Evolutionary conservation across 1,139 yeast genomes (phyloP), one percentile per base, ranked within the genome.

Genomic region (Arxiozyma slooffiae): DNA sequence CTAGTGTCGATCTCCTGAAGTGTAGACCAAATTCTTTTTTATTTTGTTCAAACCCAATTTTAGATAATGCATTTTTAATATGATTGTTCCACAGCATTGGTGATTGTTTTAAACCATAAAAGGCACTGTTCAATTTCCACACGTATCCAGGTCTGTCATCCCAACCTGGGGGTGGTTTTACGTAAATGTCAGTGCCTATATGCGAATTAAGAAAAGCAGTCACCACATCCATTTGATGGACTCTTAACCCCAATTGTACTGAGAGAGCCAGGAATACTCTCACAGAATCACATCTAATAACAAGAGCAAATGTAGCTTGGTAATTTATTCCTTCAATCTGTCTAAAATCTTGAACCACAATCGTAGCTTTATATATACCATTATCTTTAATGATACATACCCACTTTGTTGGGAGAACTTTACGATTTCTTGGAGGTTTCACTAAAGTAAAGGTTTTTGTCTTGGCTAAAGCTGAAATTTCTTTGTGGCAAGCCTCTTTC

Each of bases 81-180:
- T n/a, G n/a, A n/a, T n/a, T n/a, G n/a, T n/a, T n/a, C n/a, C n/a
- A n/a, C n/a, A n/a, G 70, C 74, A 14, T 75, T 74, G 7, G 72
- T 71, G 74, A 64, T 69, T 58, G 70, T 67, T 38, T 71, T 69
- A 41, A 20, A 14, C 74, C 73, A 2, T 67, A 71, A 53, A 67
- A 71, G 55, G 26, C 65, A 74, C 44, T 67, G 73, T 48, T 78
- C 78, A 21, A 63, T 74, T 47, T 45, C 51, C 54, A 50, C 3
- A 50, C 52, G 42, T 24, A 49, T 14, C 45, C 48, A n/a, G 50
- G 48, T 11, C 46, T 49, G 2, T 42, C 6, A 1, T 16, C 11
- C 38, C 47, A 49, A 3, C 50, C 45, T 17, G 51, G 51, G 11
- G 53, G 54, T 22, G 41, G 54, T 20, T 26, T 26, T 26, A 50